Evolutionary conservation across 2,329 filamentous ascomycete species (phyloP).

Genomic region (Aspergillus melleus): DNA sequence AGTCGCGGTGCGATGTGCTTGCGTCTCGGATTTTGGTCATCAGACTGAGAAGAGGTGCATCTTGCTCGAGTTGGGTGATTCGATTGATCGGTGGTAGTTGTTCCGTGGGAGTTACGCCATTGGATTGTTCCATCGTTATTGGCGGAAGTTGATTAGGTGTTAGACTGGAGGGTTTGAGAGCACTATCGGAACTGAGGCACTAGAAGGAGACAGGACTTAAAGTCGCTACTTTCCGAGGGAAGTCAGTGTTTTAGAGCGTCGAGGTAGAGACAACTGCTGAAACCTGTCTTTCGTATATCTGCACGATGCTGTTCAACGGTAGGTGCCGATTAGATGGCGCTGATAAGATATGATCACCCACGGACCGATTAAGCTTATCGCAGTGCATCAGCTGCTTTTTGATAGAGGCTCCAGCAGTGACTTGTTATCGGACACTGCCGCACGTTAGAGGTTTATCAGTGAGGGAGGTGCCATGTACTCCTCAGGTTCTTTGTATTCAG

Average conservation of each 20-base stretch:
- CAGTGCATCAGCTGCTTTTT: no score
- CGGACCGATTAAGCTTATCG: neutral
- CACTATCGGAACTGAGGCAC: neutral
- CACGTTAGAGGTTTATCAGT: no score
- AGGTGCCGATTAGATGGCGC: neutral
- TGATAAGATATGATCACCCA: neutral
- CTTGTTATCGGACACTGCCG: neutral
- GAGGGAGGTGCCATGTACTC: no score
- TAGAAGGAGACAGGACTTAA: neutral
- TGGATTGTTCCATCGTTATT: neutral
- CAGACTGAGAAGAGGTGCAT: slow-evolving; percentile 10
- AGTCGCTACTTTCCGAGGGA: neutral
- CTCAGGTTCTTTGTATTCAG: no score
- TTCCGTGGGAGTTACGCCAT: neutral
- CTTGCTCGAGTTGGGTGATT: slow-evolving; percentile 14
- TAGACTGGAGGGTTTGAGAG: no score
- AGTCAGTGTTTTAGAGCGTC: neutral
- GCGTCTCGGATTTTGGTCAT: slow-evolving; percentile 21
- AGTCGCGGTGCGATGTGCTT: slow-evolving; percentile 9
- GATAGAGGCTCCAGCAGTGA: neutral
- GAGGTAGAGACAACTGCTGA: no score
- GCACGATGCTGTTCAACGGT: no score
- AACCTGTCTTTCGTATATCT: neutral
- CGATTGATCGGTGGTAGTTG: neutral
- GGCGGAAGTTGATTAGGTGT: neutral